Evolutionary conservation across 352 stramenopile species (phyloP), one percentile per base, ranked within the genome.

Genomic region (Globisporangium lucens): DNA sequence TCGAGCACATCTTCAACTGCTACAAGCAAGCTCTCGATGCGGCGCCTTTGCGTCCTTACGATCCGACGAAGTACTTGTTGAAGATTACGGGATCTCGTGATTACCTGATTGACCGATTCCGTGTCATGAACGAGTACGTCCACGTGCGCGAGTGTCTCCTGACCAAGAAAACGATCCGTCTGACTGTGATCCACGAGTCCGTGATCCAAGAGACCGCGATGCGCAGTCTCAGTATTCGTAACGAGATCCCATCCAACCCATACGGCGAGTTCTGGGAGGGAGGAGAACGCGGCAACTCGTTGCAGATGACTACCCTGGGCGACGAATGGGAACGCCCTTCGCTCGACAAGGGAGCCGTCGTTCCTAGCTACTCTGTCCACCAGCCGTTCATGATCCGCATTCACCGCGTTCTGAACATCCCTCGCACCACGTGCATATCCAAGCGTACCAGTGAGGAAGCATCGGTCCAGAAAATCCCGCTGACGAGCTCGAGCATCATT

Each of bases 1-100:
- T 95, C 30, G 87, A 94, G 79, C 84, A 93, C 61, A 94, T 95
- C 30, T 95, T 95, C 68, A 92, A 93, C 63, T 95, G 85, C 66
- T 95, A 95, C 78, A 87, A 92, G 66, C 82, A 91, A 66, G 80
- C 78, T 20, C 68, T 94, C 4, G 85, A 94, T 71, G 85, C 87
- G 0, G 85, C 86, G 0, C 85, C 87, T 9, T 71, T 95, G 63
- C 75, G 75, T 51, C 83, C 87, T 13, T 95, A 95, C 72, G 85
- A 94, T 55, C 85, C 85, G 7, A 78, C 75, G 36, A 83, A 96
- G 70, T 96, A 94, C 63, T 76, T 90, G 60, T 70, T 96, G 36
- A 96, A 96, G 70, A 88, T 96, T 33, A 96, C 81, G 10, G 86
- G 88, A 27, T 94, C 86, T 64, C 85, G 87, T 24, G 88, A 96